These are phyloP conservation scores for Arthrobotrys sphaeroides DNA, from an alignment of 2,329 filamentous ascomycete genomes.

Conservation along the genomic window DNA sequence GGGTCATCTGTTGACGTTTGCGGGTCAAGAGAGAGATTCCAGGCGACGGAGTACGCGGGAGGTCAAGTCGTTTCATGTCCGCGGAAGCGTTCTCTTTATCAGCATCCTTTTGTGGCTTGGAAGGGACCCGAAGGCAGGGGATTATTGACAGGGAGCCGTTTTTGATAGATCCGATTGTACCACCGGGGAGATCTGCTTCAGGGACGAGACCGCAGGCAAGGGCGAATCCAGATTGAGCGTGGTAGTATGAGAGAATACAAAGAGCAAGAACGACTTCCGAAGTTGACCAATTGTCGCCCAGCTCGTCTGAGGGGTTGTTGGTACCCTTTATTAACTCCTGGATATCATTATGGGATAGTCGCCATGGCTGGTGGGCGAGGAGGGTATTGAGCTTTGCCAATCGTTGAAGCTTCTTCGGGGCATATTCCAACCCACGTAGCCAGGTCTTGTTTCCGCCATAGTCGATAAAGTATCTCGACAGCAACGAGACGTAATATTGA, in stretches of 20 bases:
- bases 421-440: conserved; percentile 55
- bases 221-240: conserved; percentile 56
- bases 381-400: conserved; percentile 56
- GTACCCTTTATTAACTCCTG: conserved; percentile 55
- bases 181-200: conserved; percentile 55
- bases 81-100: conserved; percentile 42
- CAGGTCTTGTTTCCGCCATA: conserved; percentile 56
- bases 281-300: conserved; percentile 55
- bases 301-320: conserved; percentile 25
- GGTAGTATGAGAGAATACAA: conserved; percentile 56
- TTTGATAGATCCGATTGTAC: conserved; percentile 55
- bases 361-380: conserved; percentile 56
- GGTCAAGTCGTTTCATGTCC: conserved; percentile 43
- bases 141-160: conserved; percentile 50
- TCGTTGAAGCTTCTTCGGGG: conserved; percentile 56
- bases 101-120: conserved; percentile 12
- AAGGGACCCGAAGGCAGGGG: conserved; percentile 31
- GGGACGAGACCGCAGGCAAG: conserved; percentile 56
- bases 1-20: conserved; percentile 55
- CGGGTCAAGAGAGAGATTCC: conserved; percentile 53
- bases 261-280: conserved; percentile 57
- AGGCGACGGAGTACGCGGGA: conserved; percentile 49
- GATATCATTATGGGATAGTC: conserved; percentile 53
- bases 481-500: conserved; percentile 56
- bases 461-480: conserved; percentile 56